phyloP scores from a whole-genome alignment of 1,139 yeast genomes.

The Yamadazyma atlantica region DNA sequence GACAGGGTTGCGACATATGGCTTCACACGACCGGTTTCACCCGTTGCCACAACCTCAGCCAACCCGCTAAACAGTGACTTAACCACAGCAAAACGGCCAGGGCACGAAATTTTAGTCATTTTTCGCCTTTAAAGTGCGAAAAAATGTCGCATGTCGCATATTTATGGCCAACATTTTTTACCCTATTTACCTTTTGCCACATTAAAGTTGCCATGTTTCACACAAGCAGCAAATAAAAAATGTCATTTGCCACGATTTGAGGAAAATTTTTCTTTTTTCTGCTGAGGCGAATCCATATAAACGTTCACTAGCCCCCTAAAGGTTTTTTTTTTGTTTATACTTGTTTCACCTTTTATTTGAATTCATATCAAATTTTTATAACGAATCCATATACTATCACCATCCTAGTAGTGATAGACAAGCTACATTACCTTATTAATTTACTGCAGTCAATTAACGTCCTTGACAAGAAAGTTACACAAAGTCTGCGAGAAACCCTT shows the following conservation, averaged over 20 bases:
- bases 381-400: no score
- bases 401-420: no score
- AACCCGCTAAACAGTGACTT: not conserved
- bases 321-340: constrained; percentile 1
- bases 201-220: constrained; percentile 2
- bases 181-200: constrained; percentile 3
- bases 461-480: not conserved
- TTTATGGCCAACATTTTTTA: not conserved
- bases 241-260: constrained; percentile 12
- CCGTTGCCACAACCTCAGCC: not conserved
- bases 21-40: not conserved
- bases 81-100: not conserved
- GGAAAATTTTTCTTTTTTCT: constrained; percentile 3
- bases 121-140: not conserved
- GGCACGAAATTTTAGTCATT: no score
- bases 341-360: not conserved
- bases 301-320: constrained; percentile 9
- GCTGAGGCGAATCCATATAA: not conserved
- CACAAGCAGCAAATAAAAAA: constrained; percentile 4
- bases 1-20: not conserved
- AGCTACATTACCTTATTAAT: no score
- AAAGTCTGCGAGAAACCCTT: no score
- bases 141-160: not conserved
- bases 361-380: no score
- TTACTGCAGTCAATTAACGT: no score